Conservation (phyloP, 768 basidiomycete species). For the Amanita rubescens region DNA sequence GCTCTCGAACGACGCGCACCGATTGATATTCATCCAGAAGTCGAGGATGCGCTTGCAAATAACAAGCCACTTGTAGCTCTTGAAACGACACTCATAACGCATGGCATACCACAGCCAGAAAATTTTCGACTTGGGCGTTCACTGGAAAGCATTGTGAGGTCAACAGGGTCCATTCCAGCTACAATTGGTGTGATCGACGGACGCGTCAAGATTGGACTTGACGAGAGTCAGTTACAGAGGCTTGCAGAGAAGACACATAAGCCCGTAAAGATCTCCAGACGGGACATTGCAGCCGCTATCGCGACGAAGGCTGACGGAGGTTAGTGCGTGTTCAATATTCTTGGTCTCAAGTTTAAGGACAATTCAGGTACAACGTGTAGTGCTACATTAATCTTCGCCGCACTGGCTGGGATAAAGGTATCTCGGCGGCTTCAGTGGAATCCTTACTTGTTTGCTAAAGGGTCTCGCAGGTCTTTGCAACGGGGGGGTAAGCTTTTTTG, state of each 20-base stretch:
- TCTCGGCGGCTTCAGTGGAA: neutral
- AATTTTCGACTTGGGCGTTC: constrained; percentile 66
- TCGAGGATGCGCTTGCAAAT: constrained; percentile 66
- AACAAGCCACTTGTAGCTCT: constrained; percentile 77
- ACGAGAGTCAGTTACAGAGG: constrained; percentile 52
- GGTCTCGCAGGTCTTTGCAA: constrained; percentile 65
- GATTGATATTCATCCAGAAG: constrained; percentile 75
- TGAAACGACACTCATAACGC: constrained; percentile 88
- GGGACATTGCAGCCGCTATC: constrained; percentile 76
- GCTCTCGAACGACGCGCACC: constrained; percentile 23
- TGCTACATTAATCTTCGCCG: constrained; percentile 66
- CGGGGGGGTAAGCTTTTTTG: constrained; percentile 64
- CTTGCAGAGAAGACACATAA: constrained; percentile 48
- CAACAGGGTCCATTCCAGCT: constrained; percentile 76
- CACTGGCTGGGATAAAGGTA: constrained; percentile 83
- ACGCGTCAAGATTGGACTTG: constrained; percentile 80
- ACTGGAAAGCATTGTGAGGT: constrained; percentile 68
- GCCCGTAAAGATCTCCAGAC: constrained; percentile 63
- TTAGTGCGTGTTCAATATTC: too few relatives aligned
- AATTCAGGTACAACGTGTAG: constrained; percentile 60
- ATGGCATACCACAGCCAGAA: constrained; percentile 81
- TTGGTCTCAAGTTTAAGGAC: neutral
- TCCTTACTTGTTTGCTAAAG: constrained; percentile 2
- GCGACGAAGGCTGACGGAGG: constrained; percentile 69
- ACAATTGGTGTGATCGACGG: constrained; percentile 85